Evolutionary conservation across 768 basidiomycete species (phyloP), one percentile per base, ranked within the genome.

Genomic region (Rhodotorula diobovata): DNA sequence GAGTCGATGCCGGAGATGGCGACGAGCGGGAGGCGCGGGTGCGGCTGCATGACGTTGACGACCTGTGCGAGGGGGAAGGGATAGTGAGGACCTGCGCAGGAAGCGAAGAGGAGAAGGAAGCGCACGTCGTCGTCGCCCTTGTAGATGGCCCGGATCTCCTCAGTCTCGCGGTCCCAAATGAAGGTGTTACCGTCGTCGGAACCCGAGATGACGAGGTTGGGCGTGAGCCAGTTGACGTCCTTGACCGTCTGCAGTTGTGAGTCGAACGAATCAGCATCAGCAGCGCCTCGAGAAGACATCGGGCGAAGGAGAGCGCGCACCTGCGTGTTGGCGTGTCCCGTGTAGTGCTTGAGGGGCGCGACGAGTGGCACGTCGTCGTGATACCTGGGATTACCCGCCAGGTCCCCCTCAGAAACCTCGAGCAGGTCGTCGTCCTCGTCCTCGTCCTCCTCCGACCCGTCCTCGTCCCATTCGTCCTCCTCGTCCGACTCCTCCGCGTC

Each of bases 201-300:
- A 6, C 76, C 76, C 5, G 35, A 57, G 21, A 75, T 46, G 41
- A 77, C 71, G 7, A 32, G 9, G n/a, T 59, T 73, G 20, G 48
- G 35, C 35, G 46, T 46, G 10, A 57, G 53, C 25, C 73, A 76
- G 48, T 78, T 78, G 66, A 77, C 73, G 50, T 78, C 77, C 61
- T 77, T 78, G 57, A 78, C 76, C 11, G 76, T 77, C 39, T 74
- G 70, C 30, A 54, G 45, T n/a, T n/a, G n/a, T n/a, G n/a, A n/a
- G 50, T 3, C 4, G n/a, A 14, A 51, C n/a, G 23, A 16, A 41
- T 39, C 12, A 45, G 53, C 39, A 55, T n/a, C n/a, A n/a, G n/a
- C n/a, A 10, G 51, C 16, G 1, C 28, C n/a, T 23, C 6, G n/a
- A 43, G 16, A 55, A 15, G 8, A 21, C 4, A 23, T 5, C 15